Conservation (phyloP, 257 asterid genomes). For the Gentiana straminea region DNA sequence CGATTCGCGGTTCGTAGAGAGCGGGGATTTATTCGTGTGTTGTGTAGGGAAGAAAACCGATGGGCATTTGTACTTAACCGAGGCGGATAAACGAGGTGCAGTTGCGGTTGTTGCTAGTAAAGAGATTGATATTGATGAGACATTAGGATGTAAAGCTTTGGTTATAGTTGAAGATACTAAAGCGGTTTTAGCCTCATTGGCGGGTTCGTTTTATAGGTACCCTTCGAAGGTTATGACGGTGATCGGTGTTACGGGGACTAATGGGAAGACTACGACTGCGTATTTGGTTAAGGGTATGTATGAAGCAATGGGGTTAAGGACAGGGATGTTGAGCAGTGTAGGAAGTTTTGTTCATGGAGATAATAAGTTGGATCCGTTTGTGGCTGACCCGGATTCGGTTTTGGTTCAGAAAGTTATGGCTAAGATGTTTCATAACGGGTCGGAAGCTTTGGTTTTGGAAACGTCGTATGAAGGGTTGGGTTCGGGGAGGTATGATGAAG, state of each 20-base stretch:
- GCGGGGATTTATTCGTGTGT: slow-evolving; percentile 83
- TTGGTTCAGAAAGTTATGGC: slow-evolving; percentile 82
- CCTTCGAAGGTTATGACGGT: slow-evolving; percentile 73
- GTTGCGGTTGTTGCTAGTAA: slow-evolving; percentile 89
- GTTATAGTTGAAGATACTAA: slow-evolving; percentile 81
- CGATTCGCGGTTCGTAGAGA: slow-evolving; percentile 78
- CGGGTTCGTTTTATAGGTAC: slow-evolving; percentile 71
- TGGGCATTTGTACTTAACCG: slow-evolving; percentile 60
- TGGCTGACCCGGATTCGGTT: slow-evolving; percentile 54
- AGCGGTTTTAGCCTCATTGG: slow-evolving; percentile 55
- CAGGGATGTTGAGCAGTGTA: slow-evolving; percentile 84
- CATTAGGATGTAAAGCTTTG: slow-evolving; percentile 81
- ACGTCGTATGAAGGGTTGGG: slow-evolving; percentile 59
- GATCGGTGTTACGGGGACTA: slow-evolving; percentile 73
- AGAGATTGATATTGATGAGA: slow-evolving; percentile 74
- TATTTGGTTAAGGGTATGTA: slow-evolving; percentile 66
- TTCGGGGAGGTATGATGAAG: slow-evolving; percentile 58
- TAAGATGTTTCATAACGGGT: slow-evolving; percentile 81
- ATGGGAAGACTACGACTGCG: slow-evolving; percentile 68
- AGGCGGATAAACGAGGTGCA: slow-evolving; percentile 96
- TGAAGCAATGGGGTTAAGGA: slow-evolving; percentile 94
- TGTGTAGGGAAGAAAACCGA: slow-evolving; percentile 62
- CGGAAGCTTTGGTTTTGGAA: slow-evolving; percentile 87
- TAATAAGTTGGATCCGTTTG: slow-evolving; percentile 52
- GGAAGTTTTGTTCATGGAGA: slow-evolving; percentile 69